Evolutionary conservation across 805 yeast genomes (phyloP).

Genomic region (Saccharomycopsis sp.): DNA sequence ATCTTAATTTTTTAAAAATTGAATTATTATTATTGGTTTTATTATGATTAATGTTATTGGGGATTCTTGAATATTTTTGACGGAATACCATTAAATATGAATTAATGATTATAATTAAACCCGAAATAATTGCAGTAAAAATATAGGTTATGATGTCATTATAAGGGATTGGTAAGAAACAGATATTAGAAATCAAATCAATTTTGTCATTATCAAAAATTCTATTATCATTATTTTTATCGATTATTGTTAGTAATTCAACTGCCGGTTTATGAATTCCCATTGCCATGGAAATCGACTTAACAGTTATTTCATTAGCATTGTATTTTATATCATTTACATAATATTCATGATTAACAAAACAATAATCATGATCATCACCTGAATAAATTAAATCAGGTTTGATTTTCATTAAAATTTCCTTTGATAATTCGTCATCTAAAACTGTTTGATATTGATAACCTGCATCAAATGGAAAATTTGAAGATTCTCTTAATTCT

Average conservation of each 20-base stretch:
- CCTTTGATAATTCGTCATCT: conserved; percentile 44
- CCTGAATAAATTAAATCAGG: conserved; percentile 80
- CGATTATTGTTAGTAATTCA: conserved; percentile 62
- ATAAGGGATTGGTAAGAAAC: conserved; percentile 49
- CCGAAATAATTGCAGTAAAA: conserved; percentile 19
- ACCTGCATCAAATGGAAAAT: conserved; percentile 66
- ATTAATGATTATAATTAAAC: conserved; percentile 9
- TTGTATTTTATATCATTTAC: conserved; percentile 19
- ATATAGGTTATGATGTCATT: conserved; percentile 30
- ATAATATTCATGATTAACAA: conserved; percentile 41
- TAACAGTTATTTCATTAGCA: conserved; percentile 66
- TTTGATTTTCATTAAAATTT: conserved; percentile 42
- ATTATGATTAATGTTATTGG: no score
- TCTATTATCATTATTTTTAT: conserved; percentile 24
- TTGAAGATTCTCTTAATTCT: conserved; percentile 55
- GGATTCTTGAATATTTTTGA: not conserved
- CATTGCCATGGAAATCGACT: conserved; percentile 87
- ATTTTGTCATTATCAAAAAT: conserved; percentile 5
- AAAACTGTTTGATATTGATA: conserved; percentile 83
- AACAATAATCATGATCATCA: conserved; percentile 96
- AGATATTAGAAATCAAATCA: conserved; percentile 34
- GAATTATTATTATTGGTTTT: no score
- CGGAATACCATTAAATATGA: not conserved
- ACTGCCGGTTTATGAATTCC: conserved; percentile 81
- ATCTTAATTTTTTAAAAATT: no score